Evolutionary conservation across 495 filamentous ascomycete genomes (phyloP).

Genomic region (Aspergillus asperescens): DNA sequence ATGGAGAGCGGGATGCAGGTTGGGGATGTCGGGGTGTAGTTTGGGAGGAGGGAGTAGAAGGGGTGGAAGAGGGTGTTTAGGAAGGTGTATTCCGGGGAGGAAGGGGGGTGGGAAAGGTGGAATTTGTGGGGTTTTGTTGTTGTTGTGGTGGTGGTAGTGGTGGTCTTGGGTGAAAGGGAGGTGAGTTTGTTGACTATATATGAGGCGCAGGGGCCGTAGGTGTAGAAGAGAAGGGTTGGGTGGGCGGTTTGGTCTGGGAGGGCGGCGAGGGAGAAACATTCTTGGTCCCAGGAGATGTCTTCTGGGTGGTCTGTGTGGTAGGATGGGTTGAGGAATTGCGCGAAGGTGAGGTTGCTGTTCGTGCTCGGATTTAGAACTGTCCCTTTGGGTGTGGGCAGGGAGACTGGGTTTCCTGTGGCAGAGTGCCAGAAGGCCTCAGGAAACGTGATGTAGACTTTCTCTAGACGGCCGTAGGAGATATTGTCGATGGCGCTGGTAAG

Average conservation of each 20-base stretch:
- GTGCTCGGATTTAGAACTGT: background rate
- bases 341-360: slow-evolving; percentile 23
- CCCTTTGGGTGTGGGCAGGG: background rate
- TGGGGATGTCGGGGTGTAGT: slow-evolving; percentile 48
- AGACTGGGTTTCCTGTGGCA: background rate
- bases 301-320: slow-evolving; percentile 64
- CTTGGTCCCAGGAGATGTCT: slow-evolving; percentile 71
- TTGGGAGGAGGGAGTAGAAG: slow-evolving; percentile 70
- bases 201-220: slow-evolving; percentile 58
- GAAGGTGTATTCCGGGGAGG: slow-evolving; percentile 26
- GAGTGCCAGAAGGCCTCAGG: slow-evolving; percentile 61
- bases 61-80: slow-evolving; percentile 44
- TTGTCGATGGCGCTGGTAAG: slow-evolving; percentile 66
- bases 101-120: slow-evolving; percentile 15
- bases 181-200: slow-evolving; percentile 39
- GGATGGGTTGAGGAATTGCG: slow-evolving; percentile 43
- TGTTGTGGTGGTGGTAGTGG: slow-evolving; percentile 24
- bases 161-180: slow-evolving; percentile 5
- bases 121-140: slow-evolving; percentile 22
- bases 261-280: slow-evolving; percentile 70
- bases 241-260: slow-evolving; percentile 58
- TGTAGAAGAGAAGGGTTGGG: slow-evolving; percentile 90
- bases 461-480: slow-evolving; percentile 81
- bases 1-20: slow-evolving; percentile 59
- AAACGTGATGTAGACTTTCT: slow-evolving; percentile 91